Conservation (phyloP, 164 flowering plant species). For the Euptelea pleiosperma region DNA sequence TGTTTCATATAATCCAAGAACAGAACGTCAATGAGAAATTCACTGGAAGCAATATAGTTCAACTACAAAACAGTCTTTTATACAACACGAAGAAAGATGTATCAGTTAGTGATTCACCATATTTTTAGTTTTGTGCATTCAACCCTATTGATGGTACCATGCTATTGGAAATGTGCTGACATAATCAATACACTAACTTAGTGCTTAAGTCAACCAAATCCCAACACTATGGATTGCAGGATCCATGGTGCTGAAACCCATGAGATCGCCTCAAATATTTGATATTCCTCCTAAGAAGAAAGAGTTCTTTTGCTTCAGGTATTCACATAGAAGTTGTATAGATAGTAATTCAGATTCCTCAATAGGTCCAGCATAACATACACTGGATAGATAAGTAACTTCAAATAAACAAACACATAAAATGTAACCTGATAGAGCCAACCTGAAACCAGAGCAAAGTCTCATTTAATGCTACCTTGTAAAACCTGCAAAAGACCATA, state of each 20-base stretch:
- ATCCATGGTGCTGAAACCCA: not conserved
- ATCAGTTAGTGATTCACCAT: not conserved
- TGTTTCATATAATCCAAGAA: conserved; percentile 35
- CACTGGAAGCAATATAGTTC: not conserved
- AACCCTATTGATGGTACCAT: not conserved
- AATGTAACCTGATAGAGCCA: conserved; percentile 76
- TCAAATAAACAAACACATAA: conserved; percentile 18
- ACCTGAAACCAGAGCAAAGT: conserved; percentile 98
- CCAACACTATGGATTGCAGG: not conserved
- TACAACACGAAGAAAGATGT: not conserved
- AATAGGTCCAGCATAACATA: not conserved
- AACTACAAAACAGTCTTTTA: not conserved
- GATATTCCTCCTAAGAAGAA: not conserved
- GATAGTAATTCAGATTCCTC: not conserved
- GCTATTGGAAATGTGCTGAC: too few relatives aligned
- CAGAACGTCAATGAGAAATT: conserved; percentile 9
- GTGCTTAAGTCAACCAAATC: too few relatives aligned
- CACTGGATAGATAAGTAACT: not conserved
- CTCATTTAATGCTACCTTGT: conserved; percentile 63
- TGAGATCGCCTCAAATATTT: not conserved
- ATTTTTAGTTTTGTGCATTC: not conserved
- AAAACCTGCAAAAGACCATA: conserved; percentile 48
- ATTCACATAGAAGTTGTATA: not conserved
- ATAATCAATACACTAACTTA: too few relatives aligned
- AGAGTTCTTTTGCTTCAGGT: not conserved